Evolutionary conservation across 768 basidiomycete genomes (phyloP).

Genomic region (Saitozyma sp.): DNA sequence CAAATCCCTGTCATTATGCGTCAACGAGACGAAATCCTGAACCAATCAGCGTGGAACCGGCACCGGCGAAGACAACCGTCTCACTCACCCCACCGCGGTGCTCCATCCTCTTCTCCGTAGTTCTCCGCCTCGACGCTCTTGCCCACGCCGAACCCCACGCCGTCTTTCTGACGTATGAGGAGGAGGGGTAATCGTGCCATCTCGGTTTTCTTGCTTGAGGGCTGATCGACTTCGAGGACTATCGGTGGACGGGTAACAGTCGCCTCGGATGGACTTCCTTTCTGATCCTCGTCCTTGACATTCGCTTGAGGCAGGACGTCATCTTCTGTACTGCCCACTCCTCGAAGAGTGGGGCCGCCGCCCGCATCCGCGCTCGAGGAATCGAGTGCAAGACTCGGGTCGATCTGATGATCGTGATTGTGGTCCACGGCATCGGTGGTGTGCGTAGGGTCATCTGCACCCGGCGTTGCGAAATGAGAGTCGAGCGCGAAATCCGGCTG

Average conservation of each 20-base stretch:
- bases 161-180: constrained; percentile 22
- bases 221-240: neutral
- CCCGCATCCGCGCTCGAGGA: neutral
- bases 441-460: neutral
- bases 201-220: neutral
- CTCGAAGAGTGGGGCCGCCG: neutral
- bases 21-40: too few species aligned
- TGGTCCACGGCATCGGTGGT: neutral
- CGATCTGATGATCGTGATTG: neutral
- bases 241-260: neutral
- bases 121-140: constrained; percentile 21
- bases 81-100: neutral
- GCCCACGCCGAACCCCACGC: constrained; percentile 23
- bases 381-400: neutral
- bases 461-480: neutral
- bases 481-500: neutral
- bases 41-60: too few species aligned
- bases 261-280: neutral
- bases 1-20: too few species aligned
- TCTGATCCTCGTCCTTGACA: neutral
- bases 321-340: neutral
- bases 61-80: too few species aligned
- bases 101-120: neutral
- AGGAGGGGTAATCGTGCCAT: constrained; percentile 22
- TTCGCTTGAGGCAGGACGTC: neutral